Percentiles rank a stretch among this genome's conserved stretches.
Conservation (phyloP, 2,329 filamentous ascomycete species). For the Elsinoe necatrix region DNA sequence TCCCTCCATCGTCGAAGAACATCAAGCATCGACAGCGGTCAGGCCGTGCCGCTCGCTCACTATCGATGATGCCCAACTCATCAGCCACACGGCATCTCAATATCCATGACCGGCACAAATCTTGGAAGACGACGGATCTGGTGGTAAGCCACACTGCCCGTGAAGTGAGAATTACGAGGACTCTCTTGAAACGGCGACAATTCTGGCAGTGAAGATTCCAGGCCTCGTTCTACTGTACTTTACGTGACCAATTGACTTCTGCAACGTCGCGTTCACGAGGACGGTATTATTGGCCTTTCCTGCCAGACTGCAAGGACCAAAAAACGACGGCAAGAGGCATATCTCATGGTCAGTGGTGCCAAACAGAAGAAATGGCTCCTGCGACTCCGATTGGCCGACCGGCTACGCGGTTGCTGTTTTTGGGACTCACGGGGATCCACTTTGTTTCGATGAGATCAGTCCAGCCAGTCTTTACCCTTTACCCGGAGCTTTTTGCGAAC, state of each 20-base stretch:
- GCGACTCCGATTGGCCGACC: constrained; percentile 1
- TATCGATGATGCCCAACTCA: not conserved
- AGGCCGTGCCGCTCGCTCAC: not conserved
- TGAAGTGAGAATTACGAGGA: constrained; percentile 5
- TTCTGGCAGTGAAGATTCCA: not conserved
- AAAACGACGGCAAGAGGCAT: not conserved
- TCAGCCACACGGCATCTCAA: not conserved
- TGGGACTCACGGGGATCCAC: constrained; percentile 4
- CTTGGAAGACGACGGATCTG: constrained; percentile 7
- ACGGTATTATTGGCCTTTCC: not conserved
- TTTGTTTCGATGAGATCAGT: constrained; percentile 11
- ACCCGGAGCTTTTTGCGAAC: not conserved
- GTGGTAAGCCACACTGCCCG: constrained; percentile 1
- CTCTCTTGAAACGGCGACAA: not conserved
- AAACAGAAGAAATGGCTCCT: not conserved
- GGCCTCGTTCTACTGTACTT: not conserved
- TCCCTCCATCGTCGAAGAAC: not conserved
- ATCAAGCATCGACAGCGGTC: not conserved
- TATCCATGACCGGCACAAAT: not conserved
- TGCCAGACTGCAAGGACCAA: not conserved
- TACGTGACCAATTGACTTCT: not conserved
- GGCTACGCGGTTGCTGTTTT: constrained; percentile 9
- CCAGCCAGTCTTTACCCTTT: constrained; percentile 3
- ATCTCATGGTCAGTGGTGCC: not conserved
- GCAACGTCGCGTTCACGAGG: constrained; percentile 1